These are phyloP conservation scores for Trichomonas tenax DNA, from an alignment of 208 protist genomes.

Conservation along the genomic window DNA sequence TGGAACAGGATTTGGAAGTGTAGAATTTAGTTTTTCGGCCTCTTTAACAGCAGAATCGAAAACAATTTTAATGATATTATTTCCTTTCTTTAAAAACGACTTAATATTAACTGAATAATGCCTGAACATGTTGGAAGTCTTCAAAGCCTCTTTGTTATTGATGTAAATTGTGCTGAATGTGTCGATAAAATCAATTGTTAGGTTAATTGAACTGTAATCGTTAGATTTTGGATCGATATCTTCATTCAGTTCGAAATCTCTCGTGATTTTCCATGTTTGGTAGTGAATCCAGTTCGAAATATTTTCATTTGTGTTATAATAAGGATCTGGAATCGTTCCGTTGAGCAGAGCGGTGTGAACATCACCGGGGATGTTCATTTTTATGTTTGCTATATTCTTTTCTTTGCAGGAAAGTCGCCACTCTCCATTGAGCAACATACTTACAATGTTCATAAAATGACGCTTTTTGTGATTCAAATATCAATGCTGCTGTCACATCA, in stretches of 20 bases:
- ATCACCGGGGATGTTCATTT: not conserved
- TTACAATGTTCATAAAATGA: not conserved
- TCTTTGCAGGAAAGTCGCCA: not conserved
- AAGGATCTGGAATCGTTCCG: conserved; percentile 4
- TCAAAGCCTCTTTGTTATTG: not conserved
- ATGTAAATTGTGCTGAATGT: not conserved
- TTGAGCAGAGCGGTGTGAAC: not conserved
- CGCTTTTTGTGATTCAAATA: too few species aligned
- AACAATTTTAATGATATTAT: not conserved
- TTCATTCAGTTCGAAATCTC: not conserved
- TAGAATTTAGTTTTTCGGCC: not conserved
- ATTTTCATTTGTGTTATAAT: not conserved
- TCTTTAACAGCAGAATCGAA: not conserved
- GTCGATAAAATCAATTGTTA: not conserved
- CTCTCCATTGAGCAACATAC: not conserved
- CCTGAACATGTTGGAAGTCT: not conserved
- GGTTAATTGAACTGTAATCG: not conserved
- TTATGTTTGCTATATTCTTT: not conserved
- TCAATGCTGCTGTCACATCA: too few species aligned
- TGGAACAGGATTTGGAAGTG: not conserved
- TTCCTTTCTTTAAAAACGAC: not conserved
- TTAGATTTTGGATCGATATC: not conserved
- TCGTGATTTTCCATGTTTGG: not conserved
- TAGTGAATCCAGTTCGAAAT: not conserved
- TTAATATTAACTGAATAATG: not conserved